Base-by-base conservation (phyloP, 2,329 filamentous ascomycete species). In the Coleophoma crateriformis region DNA sequence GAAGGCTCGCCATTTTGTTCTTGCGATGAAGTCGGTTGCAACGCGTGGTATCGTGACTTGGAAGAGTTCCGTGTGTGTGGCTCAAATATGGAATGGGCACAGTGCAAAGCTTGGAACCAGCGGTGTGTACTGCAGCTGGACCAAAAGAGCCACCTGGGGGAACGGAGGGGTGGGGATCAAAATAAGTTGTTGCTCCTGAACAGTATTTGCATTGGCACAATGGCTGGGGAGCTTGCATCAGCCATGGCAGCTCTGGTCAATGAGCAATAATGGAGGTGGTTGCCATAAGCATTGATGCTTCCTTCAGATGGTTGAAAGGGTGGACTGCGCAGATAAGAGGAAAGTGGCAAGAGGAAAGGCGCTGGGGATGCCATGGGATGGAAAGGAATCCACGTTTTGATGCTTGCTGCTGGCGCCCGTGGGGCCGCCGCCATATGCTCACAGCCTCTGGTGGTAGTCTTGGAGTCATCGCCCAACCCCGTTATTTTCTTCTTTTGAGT, bases 1-100 rank as follows among this genome's bases (percentile, higher is more conserved):
- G 65, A 27, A 66, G 60, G 47, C 64, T 58, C 50, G 55, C 60
- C 55, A 59, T 48, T 35, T 56, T 19, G 3, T 61, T 54, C 51
- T 42, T 41, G 46, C 14, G 20, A 38, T 46, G 34, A 41, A 43
- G 34, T 22, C 38, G 15, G 33, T 39, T 32, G 13, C 12, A 44
- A 17, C 7, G 20, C 27, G 12, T 5, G n/a, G 41, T 32, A 6
- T 44, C 12, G n/a, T 44, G 41, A 44, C 34, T 17, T 45, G 11
- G 34, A 15, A 27, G n/a, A 27, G 27, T 10, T 27, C 8, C 27
- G 27, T 10, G 27, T 27, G 27, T 27, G 27, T 27, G 8, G 27
- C 27, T 27, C 27, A 27, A 27, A 27, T 27, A 27, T 27, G 27
- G 27, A 27, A 27, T 27, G 27, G 27, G 27, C 27, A 27, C 27